phyloP scores from a whole-genome alignment of 257 asterid genomes.

The Jaltomata sinuosa region DNA sequence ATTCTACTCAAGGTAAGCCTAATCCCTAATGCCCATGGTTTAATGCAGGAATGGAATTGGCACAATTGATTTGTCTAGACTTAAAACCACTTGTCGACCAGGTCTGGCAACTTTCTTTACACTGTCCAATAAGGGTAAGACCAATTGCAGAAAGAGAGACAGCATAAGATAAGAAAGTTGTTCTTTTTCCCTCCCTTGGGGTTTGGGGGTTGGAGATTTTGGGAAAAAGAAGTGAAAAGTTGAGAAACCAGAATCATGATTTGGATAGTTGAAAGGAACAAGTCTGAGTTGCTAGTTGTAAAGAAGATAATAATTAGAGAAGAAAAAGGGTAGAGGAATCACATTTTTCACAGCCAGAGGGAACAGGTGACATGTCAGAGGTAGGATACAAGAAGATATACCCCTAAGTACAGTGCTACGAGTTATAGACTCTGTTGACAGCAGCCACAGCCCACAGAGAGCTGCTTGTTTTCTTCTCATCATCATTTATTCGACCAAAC shows the following conservation, averaged over 20 bases:
- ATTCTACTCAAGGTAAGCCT: not conserved
- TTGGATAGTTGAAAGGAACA: constrained; percentile 22
- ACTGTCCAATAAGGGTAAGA: not conserved
- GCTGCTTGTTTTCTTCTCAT: not conserved
- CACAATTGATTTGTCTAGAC: not conserved
- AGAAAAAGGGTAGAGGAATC: not conserved
- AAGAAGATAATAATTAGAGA: not conserved
- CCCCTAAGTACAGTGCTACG: not conserved
- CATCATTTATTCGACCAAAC: not conserved
- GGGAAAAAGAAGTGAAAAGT: not conserved
- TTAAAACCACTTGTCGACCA: not conserved
- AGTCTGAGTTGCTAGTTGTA: constrained; percentile 19
- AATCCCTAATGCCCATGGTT: not conserved
- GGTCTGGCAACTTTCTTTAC: not conserved
- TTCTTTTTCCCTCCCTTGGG: not conserved
- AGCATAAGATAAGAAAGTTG: not conserved
- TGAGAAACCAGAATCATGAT: constrained; percentile 9
- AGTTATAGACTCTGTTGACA: not conserved
- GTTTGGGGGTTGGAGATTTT: not conserved
- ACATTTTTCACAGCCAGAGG: not conserved
- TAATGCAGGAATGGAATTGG: not conserved
- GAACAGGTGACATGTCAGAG: not conserved
- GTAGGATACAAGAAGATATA: not conserved
- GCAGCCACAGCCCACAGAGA: not conserved
- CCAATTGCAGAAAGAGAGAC: not conserved